Conservation (phyloP, 225 moss, liverwort and hornwort genomes). For the Climacium dendroides region DNA sequence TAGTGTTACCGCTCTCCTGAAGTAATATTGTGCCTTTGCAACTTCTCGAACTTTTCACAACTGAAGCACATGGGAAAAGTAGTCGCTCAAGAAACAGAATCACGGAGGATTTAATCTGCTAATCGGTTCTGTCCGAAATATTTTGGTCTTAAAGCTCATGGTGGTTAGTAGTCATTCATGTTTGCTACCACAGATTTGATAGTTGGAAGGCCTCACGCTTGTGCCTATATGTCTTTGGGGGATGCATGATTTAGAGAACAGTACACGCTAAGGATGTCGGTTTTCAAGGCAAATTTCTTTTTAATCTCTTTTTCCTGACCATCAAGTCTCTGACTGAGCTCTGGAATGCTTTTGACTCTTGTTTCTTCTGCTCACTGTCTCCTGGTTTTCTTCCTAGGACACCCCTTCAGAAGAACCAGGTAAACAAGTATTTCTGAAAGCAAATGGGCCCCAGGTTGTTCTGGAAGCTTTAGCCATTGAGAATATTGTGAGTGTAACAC, state of each 20-base stretch:
- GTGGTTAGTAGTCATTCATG: background rate
- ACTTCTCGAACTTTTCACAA: background rate
- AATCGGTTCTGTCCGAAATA: background rate
- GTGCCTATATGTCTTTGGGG: background rate
- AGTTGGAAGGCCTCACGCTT: background rate
- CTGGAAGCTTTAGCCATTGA: slow-evolving; percentile 54
- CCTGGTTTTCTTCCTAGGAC: slow-evolving; percentile 43
- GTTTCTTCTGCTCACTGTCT: slow-evolving; percentile 21
- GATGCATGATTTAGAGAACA: background rate
- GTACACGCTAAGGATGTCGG: background rate
- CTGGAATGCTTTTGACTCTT: background rate
- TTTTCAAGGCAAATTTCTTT: background rate
- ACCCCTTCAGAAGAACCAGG: slow-evolving; percentile 65
- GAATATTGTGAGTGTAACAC: slow-evolving; percentile 21
- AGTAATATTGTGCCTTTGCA: background rate
- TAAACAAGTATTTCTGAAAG: slow-evolving; percentile 56
- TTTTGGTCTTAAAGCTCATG: background rate
- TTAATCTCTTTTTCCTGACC: background rate
- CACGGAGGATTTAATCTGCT: background rate
- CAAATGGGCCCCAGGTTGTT: slow-evolving; percentile 52
- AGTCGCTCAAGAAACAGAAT: background rate
- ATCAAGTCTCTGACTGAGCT: background rate
- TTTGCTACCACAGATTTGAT: background rate
- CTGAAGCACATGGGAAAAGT: background rate
- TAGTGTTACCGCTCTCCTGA: background rate